Conservation (phyloP, 2,329 filamentous ascomycete genomes). For the Lachnellula subtilissima region DNA sequence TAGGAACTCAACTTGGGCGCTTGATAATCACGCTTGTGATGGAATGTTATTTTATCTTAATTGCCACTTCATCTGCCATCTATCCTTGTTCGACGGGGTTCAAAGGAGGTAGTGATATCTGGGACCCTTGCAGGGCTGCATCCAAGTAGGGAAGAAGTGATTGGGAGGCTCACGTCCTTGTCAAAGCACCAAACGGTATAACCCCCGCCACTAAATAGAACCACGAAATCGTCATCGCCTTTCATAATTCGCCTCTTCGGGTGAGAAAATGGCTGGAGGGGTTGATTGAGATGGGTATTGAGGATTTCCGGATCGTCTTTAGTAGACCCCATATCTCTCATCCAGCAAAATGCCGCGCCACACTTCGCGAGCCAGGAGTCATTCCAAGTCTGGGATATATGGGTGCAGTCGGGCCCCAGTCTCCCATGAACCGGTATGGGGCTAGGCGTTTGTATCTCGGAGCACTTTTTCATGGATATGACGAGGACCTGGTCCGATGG, state of each 20-base stretch:
- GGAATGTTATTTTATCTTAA: no score
- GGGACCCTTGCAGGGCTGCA: no score
- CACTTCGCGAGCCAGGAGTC: neutral
- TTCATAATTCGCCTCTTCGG: neutral
- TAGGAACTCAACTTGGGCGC: no score
- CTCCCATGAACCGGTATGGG: neutral
- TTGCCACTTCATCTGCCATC: no score
- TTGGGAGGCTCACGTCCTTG: neutral
- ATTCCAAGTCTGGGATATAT: neutral
- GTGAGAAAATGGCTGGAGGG: neutral
- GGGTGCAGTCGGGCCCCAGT: neutral
- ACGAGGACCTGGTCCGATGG: neutral
- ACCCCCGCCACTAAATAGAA: constrained; percentile 7
- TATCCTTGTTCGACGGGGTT: no score
- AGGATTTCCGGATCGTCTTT: neutral
- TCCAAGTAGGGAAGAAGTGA: neutral
- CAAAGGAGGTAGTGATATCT: no score
- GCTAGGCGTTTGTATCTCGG: neutral
- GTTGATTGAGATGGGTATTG: neutral
- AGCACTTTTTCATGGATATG: neutral
- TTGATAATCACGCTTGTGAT: no score
- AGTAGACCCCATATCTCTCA: neutral
- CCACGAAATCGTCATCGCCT: constrained; percentile 24
- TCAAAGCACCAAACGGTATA: constrained; percentile 24
- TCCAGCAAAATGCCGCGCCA: neutral